Evolutionary conservation across 2,329 filamentous ascomycete species (phyloP).

Genomic region (Paecilomyces fulvus): DNA sequence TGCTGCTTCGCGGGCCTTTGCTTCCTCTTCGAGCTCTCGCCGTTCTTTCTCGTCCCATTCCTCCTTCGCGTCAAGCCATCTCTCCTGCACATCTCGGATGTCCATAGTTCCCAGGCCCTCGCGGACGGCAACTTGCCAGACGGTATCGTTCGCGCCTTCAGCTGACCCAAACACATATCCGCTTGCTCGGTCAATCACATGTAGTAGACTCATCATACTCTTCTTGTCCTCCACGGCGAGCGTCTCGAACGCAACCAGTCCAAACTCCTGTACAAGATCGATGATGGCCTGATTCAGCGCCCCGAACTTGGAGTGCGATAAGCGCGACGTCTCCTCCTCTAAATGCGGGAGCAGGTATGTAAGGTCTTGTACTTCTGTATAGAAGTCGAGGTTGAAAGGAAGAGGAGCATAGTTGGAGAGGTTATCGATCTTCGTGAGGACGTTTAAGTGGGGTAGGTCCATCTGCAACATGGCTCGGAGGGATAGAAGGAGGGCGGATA

Average conservation of each 20-base stretch:
- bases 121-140: slow-evolving; percentile 96
- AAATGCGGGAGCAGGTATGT: slow-evolving; percentile 74
- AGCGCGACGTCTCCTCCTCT: slow-evolving; percentile 64
- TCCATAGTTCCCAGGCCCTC: slow-evolving; percentile 63
- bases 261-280: slow-evolving; percentile 79
- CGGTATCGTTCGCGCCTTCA: slow-evolving; percentile 85
- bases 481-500: slow-evolving; percentile 86
- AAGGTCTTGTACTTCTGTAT: slow-evolving; percentile 93
- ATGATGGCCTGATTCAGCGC: slow-evolving; percentile 80
- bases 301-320: slow-evolving; percentile 67
- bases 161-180: slow-evolving; percentile 89
- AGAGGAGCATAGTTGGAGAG: slow-evolving; percentile 74
- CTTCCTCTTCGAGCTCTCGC: slow-evolving; percentile 67
- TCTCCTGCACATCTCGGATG: slow-evolving; percentile 82
- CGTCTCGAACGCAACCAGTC: slow-evolving; percentile 84
- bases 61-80: slow-evolving; percentile 87
- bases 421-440: slow-evolving; percentile 97
- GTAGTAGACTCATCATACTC: slow-evolving; percentile 87
- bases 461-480: slow-evolving; percentile 97
- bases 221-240: slow-evolving; percentile 93
- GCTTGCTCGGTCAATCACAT: slow-evolving; percentile 81
- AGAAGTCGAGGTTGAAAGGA: slow-evolving; percentile 93
- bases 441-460: slow-evolving; percentile 91
- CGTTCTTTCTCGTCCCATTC: slow-evolving; percentile 75
- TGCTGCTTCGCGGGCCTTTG: slow-evolving; percentile 41